Conservation (phyloP, 2,329 filamentous ascomycete genomes). For the Cordyceps tenuipes region DNA sequence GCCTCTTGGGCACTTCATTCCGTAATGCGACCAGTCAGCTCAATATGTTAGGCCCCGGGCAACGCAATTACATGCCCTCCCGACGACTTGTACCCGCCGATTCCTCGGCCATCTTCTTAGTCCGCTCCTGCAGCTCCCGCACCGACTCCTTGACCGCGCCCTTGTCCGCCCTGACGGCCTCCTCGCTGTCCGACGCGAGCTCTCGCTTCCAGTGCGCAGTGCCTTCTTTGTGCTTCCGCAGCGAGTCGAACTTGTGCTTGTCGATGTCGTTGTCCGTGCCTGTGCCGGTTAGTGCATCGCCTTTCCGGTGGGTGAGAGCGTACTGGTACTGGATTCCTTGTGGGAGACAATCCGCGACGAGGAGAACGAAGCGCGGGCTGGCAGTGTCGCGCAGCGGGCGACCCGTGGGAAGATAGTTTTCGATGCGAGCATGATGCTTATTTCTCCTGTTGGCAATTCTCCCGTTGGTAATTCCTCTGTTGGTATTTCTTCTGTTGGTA, state of each 20-base stretch:
- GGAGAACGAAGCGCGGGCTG: background rate
- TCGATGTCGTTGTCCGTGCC: constrained; percentile 37
- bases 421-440: constrained; percentile 8
- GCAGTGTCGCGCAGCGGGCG: background rate
- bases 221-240: constrained; percentile 61
- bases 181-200: constrained; percentile 72
- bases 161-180: constrained; percentile 60
- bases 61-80: constrained; percentile 2
- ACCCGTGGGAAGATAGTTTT: constrained; percentile 2
- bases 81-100: background rate
- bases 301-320: background rate
- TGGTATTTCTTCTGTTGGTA: too few species aligned
- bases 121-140: constrained; percentile 48
- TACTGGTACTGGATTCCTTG: constrained; percentile 12
- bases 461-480: too few species aligned
- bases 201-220: constrained; percentile 69
- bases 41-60: background rate
- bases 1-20: too few species aligned
- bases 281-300: constrained; percentile 9
- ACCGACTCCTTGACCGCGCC: constrained; percentile 27
- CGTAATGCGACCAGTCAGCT: too few species aligned
- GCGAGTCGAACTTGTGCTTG: constrained; percentile 51
- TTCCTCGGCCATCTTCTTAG: constrained; percentile 41
- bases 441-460: background rate
- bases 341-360: background rate